Base-by-base conservation (phyloP, 2,329 filamentous ascomycete genomes). In the Karstenula rhodostoma region DNA sequence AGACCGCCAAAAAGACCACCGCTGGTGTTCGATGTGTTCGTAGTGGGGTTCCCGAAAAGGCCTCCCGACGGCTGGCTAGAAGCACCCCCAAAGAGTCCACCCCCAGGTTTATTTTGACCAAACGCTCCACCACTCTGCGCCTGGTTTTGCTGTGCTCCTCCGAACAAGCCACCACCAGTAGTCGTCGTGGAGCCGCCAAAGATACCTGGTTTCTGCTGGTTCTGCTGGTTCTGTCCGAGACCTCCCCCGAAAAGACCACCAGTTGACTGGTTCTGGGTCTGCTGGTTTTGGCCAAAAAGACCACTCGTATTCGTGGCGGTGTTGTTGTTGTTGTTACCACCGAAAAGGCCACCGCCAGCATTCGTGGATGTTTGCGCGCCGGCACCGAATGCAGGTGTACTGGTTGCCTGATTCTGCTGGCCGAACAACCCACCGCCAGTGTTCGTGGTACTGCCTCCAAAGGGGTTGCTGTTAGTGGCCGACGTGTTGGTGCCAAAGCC, bases 101-200 rank as follows among this genome's bases (percentile, higher is more conserved):
- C 71, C 48, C 73, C 70, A 43, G 74, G 71, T 44, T 70, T 73
- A 56, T 71, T 67, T 47, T 68, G 69, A 15, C 84, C 82, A 63
- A 89, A 88, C 6, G 88, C 67, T 44, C 80, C 75, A 27, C 73
- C 70, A 35, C 27, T 22, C 48, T 62, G 58, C 32, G 46, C 27
- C 48, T 46, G 55, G 55, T 61, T 55, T 57, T 67, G 66, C 55
- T 44, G 57, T 22, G 27, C 4, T 19, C 63, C 59, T 25, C 76
- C 76, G 35, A 79, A 78, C 3, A 78, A 65, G 15, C 73, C 70
- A 23, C 70, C 70, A 44, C 42, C 42, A 19, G 42, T 44, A 23
- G 19, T 44, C 9, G 42, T 23, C 19, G 42, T 44, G 19, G 42
- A 44, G 42, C 42, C 23, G 37, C 73, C 73, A 32, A 85, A 85